Conservation (phyloP, 2,329 filamentous ascomycete species). For the Exophiala alcalophila region DNA sequence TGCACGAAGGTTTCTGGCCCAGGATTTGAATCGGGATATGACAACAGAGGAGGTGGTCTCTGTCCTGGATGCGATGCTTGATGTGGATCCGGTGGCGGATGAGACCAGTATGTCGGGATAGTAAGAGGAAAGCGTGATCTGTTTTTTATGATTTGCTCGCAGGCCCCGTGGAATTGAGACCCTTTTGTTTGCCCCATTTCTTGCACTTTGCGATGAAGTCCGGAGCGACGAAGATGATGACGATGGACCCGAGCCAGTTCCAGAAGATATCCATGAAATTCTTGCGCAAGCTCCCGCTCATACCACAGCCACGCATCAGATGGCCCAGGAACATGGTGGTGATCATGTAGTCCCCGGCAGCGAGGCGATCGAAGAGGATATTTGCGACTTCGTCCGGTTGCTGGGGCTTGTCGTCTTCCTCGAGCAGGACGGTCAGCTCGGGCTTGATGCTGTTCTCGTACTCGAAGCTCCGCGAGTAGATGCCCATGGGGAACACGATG, state of each 20-base stretch:
- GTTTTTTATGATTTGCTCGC: too few species aligned
- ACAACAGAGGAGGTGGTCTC: constrained; percentile 12
- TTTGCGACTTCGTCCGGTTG: constrained; percentile 74
- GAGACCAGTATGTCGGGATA: background rate
- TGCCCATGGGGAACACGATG: constrained; percentile 79
- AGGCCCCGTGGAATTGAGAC: constrained; percentile 16
- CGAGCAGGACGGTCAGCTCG: constrained; percentile 71
- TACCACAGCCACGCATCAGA: constrained; percentile 64
- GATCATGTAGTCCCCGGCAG: constrained; percentile 75
- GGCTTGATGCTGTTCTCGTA: constrained; percentile 78
- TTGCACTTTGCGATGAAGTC: constrained; percentile 58
- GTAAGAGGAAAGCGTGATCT: too few species aligned
- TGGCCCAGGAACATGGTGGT: constrained; percentile 70
- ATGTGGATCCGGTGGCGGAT: background rate
- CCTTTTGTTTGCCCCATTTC: constrained; percentile 57
- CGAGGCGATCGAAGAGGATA: constrained; percentile 67
- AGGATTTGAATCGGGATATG: constrained; percentile 22
- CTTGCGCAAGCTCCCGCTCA: constrained; percentile 51
- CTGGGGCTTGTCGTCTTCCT: constrained; percentile 77
- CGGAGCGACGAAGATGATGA: constrained; percentile 56
- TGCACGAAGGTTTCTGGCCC: constrained; percentile 22
- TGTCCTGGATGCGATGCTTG: constrained; percentile 17
- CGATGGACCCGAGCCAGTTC: constrained; percentile 52
- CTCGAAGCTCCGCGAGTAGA: constrained; percentile 70
- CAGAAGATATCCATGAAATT: constrained; percentile 54